Evolutionary conservation across 768 basidiomycete species (phyloP).

Genomic region (Termitomyces sp.): DNA sequence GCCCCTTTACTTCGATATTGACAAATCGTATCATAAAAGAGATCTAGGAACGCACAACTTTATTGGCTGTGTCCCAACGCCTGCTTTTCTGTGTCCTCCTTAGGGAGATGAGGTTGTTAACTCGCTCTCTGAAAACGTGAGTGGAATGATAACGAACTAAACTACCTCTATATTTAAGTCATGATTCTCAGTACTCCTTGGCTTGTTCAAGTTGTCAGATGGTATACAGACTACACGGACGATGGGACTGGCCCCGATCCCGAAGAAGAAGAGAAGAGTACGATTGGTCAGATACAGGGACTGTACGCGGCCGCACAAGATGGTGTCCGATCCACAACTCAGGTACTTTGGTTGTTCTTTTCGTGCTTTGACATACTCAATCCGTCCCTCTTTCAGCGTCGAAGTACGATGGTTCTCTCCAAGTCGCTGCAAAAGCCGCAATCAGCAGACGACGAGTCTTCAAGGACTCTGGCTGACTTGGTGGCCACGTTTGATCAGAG

Average conservation of each 20-base stretch:
- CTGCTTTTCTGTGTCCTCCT: slow-evolving; percentile 61
- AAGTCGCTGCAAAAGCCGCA: slow-evolving; percentile 23
- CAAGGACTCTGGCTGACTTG: slow-evolving; percentile 28
- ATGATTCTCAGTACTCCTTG: slow-evolving; percentile 39
- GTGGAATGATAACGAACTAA: slow-evolving; percentile 18
- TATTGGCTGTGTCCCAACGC: slow-evolving; percentile 57
- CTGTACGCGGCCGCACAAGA: slow-evolving; percentile 54
- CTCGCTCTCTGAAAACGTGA: slow-evolving; percentile 63
- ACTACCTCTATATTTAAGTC: not conserved
- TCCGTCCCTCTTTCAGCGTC: slow-evolving; percentile 30
- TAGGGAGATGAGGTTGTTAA: slow-evolving; percentile 60
- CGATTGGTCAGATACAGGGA: slow-evolving; percentile 43
- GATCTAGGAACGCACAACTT: slow-evolving; percentile 49
- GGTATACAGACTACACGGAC: slow-evolving; percentile 40
- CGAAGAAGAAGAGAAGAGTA: slow-evolving; percentile 41
- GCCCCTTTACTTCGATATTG: not conserved
- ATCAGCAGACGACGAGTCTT: slow-evolving; percentile 14
- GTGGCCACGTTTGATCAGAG: slow-evolving; percentile 35
- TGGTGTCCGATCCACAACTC: slow-evolving; percentile 39
- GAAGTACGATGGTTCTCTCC: slow-evolving; percentile 40
- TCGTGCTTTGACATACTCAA: slow-evolving; percentile 17
- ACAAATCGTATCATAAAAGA: not conserved
- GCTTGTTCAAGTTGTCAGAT: slow-evolving; percentile 42
- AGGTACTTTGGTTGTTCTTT: slow-evolving; percentile 34
- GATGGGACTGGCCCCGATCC: slow-evolving; percentile 37